A percentile compares a stretch with the other conserved stretches of the same genome.
Evolutionary conservation across 2,329 filamentous ascomycete species (phyloP).

Genomic region (Pseudogymnoascus sp.): DNA sequence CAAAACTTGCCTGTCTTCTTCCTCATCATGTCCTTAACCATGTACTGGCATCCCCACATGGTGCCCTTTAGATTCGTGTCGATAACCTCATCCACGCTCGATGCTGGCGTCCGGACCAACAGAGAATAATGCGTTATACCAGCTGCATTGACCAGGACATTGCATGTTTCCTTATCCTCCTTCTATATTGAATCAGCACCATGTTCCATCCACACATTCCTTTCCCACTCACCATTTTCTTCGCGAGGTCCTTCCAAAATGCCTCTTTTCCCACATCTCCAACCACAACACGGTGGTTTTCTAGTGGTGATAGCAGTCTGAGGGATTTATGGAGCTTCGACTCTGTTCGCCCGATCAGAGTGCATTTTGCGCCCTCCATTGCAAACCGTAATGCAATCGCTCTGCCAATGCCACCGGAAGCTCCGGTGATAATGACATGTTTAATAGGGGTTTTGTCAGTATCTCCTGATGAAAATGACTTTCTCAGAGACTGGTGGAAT

Average conservation of each 20-base stretch:
- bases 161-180: slow-evolving; percentile 27
- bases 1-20: slow-evolving; percentile 24
- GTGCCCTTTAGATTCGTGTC: slow-evolving; percentile 64
- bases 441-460: slow-evolving; percentile 14
- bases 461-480: neutral
- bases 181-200: neutral
- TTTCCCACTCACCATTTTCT: slow-evolving; percentile 17
- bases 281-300: slow-evolving; percentile 18
- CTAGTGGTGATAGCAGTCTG: slow-evolving; percentile 26
- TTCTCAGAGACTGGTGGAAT: neutral
- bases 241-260: slow-evolving; percentile 23
- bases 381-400: slow-evolving; percentile 63
- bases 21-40: slow-evolving; percentile 42
- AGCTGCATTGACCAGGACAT: slow-evolving; percentile 72
- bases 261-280: slow-evolving; percentile 25
- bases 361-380: slow-evolving; percentile 49
- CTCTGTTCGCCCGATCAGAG: slow-evolving; percentile 53
- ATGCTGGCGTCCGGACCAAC: slow-evolving; percentile 47
- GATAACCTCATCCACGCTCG: slow-evolving; percentile 51
- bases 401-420: slow-evolving; percentile 62
- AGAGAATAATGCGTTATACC: slow-evolving; percentile 62
- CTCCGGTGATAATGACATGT: slow-evolving; percentile 57
- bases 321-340: slow-evolving; percentile 67
- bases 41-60: slow-evolving; percentile 51
- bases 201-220: neutral